Percentiles rank a stretch among this genome's conserved stretches.
phyloP scores from a whole-genome alignment of 2,329 filamentous ascomycete species.

The Berkeleyomyces basicola region DNA sequence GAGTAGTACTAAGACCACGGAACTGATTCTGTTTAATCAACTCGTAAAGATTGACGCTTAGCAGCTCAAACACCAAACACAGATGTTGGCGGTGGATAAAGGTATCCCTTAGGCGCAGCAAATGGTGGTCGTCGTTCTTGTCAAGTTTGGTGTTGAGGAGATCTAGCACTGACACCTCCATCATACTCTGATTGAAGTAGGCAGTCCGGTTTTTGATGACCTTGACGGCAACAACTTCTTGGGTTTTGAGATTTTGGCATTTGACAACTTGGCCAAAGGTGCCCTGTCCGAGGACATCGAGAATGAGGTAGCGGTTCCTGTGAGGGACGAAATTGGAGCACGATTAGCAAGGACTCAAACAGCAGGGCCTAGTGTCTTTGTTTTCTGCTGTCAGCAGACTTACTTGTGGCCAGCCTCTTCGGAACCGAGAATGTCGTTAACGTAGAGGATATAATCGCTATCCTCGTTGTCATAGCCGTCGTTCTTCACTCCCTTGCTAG shows the following conservation, averaged over 20 bases:
- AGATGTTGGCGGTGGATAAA: conserved; percentile 97
- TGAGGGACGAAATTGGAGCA: background rate
- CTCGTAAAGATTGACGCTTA: conserved; percentile 96
- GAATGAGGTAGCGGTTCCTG: conserved; percentile 87
- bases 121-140: conserved; percentile 96
- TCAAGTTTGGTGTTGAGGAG: conserved; percentile 95
- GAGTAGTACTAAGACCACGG: conserved; percentile 85
- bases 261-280: conserved; percentile 98
- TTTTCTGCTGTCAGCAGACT: conserved; percentile 18
- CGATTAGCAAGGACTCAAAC: background rate
- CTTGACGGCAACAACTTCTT: conserved; percentile 96
- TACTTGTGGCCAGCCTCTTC: conserved; percentile 97
- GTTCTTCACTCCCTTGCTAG: conserved; percentile 96
- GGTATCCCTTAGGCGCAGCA: conserved; percentile 86
- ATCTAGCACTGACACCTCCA: conserved; percentile 97
- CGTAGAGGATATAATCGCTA: conserved; percentile 97
- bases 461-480: conserved; percentile 98
- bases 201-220: conserved; percentile 98
- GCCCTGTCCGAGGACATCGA: conserved; percentile 91
- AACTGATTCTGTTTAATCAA: conserved; percentile 99
- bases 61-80: conserved; percentile 85
- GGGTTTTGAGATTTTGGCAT: conserved; percentile 94
- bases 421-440: conserved; percentile 94
- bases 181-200: conserved; percentile 99
- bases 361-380: background rate